These are phyloP conservation scores for Epichloe bromicola DNA, from an alignment of 2,329 filamentous ascomycete species.

Conservation along the genomic window DNA sequence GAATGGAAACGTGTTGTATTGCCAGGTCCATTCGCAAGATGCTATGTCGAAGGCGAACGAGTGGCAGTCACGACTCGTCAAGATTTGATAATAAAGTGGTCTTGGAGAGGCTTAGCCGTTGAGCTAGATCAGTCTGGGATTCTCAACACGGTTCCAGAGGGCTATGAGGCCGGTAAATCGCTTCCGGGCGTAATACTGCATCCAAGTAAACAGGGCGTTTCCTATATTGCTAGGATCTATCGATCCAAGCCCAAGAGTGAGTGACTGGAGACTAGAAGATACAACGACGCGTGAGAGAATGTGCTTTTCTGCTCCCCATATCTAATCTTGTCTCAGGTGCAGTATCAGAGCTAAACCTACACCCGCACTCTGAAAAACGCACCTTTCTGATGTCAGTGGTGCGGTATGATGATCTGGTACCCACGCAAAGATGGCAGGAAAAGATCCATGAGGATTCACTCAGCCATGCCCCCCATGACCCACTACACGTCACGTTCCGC, in stretches of 20 bases:
- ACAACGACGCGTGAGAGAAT: too few relatives aligned
- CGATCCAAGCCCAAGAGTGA: background rate
- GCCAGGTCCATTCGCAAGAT: constrained; percentile 8
- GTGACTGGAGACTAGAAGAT: background rate
- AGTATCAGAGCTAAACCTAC: background rate
- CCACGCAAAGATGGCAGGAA: background rate
- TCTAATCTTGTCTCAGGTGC: background rate
- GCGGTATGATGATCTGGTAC: background rate
- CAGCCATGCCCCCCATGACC: too few relatives aligned
- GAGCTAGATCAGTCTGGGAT: constrained; percentile 8
- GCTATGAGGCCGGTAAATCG: background rate
- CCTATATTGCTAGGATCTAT: constrained; percentile 1
- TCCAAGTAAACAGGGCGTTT: background rate
- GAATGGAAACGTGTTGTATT: constrained; percentile 11
- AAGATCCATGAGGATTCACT: background rate
- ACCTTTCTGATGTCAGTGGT: constrained; percentile 2
- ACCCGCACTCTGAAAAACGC: background rate
- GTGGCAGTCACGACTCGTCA: constrained; percentile 11
- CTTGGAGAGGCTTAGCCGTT: constrained; percentile 9
- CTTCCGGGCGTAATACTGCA: constrained; percentile 4
- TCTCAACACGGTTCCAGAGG: background rate
- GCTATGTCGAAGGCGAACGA: constrained; percentile 10
- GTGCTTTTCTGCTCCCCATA: background rate
- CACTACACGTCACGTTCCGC: background rate
- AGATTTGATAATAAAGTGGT: constrained; percentile 11